Evolutionary conservation across 257 asterid species (phyloP).

Genomic region (Solanum acaule): DNA sequence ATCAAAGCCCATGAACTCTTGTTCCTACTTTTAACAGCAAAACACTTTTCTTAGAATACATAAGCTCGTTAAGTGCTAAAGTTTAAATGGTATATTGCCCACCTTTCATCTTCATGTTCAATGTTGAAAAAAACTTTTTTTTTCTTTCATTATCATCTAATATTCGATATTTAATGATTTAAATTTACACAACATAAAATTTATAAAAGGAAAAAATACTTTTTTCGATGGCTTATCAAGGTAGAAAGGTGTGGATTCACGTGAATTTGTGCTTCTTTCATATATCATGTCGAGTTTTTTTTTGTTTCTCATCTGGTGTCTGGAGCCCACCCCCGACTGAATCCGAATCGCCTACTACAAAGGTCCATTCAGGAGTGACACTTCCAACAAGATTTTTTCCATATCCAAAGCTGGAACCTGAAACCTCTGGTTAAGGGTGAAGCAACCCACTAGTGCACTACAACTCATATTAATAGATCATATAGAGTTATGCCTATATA

Average conservation of each 20-base stretch:
- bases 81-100: background rate
- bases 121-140: background rate
- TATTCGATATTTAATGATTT: background rate
- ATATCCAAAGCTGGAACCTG: background rate
- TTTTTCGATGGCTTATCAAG: background rate
- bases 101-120: background rate
- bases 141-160: background rate
- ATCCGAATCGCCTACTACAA: too few species aligned
- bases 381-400: background rate
- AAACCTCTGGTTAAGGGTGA: too few species aligned
- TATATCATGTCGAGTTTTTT: too few species aligned
- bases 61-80: background rate
- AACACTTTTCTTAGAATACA: background rate
- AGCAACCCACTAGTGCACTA: too few species aligned
- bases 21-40: constrained; percentile 1
- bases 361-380: background rate
- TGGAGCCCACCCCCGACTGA: background rate
- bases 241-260: background rate
- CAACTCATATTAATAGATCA: background rate
- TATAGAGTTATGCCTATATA: background rate
- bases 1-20: background rate
- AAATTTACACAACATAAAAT: background rate
- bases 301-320: background rate
- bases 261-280: background rate
- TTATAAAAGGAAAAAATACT: background rate